These are phyloP conservation scores for Triadica sebifera DNA, from an alignment of 345 rosid genomes.

Conservation along the genomic window DNA sequence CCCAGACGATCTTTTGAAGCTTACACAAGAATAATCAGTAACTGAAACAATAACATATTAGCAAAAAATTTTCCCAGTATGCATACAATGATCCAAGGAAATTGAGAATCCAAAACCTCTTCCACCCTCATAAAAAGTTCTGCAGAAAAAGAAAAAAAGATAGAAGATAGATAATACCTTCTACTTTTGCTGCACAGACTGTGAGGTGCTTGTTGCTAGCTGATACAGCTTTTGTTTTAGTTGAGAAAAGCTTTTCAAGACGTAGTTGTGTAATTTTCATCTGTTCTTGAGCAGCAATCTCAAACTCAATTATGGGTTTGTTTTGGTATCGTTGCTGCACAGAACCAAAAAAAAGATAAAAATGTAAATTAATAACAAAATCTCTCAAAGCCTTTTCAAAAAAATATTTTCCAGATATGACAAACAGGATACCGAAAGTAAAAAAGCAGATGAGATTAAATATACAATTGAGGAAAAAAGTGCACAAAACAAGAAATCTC, in stretches of 20 bases:
- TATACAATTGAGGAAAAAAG: too few relatives aligned
- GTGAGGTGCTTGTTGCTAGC: conserved; percentile 24
- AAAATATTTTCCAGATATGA: background rate
- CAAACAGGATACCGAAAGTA: too few relatives aligned
- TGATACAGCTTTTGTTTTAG: conserved; percentile 34
- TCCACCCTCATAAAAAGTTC: background rate
- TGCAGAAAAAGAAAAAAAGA: background rate
- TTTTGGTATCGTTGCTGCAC: conserved; percentile 68
- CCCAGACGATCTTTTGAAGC: conserved; percentile 64
- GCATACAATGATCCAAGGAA: background rate
- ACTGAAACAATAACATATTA: background rate
- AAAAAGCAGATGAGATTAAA: too few relatives aligned
- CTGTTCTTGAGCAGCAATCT: conserved; percentile 85
- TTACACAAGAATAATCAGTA: conserved; percentile 11
- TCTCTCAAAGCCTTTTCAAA: too few relatives aligned
- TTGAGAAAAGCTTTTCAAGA: conserved; percentile 64
- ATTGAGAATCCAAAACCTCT: background rate
- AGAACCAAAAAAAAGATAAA: background rate
- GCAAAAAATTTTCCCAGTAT: background rate
- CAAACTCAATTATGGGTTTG: conserved; percentile 76
- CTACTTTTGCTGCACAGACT: conserved; percentile 39
- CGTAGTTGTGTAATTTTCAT: conserved; percentile 87
- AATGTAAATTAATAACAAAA: too few relatives aligned
- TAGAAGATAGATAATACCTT: conserved; percentile 43
- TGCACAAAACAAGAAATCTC: too few relatives aligned